Evolutionary conservation across 495 filamentous ascomycete genomes (phyloP).

Genomic region (Aspergillus diversus): DNA sequence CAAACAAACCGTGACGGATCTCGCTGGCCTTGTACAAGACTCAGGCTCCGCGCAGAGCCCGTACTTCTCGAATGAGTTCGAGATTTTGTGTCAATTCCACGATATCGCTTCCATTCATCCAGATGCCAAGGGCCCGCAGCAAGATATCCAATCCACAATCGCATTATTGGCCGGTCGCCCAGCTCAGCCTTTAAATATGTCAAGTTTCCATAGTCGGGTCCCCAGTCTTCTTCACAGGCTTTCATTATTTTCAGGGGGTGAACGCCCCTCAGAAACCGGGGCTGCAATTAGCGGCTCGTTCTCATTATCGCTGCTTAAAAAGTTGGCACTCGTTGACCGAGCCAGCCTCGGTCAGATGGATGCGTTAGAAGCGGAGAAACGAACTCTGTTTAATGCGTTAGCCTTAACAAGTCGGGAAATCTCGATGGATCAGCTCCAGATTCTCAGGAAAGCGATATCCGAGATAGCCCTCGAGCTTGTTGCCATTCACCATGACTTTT

Average conservation of each 20-base stretch:
- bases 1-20: conserved; percentile 57
- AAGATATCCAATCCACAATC: conserved; percentile 36
- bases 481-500: conserved; percentile 43
- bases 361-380: conserved; percentile 67
- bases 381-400: conserved; percentile 59
- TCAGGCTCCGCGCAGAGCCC: conserved; percentile 42
- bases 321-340: conserved; percentile 54
- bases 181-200: conserved; percentile 39
- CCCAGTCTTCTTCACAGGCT: conserved; percentile 42
- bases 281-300: conserved; percentile 56
- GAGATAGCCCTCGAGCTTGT: conserved; percentile 54
- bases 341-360: conserved; percentile 64
- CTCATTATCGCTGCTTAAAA: conserved; percentile 58
- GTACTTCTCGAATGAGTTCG: conserved; percentile 65
- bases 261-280: conserved; percentile 26
- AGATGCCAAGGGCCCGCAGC: conserved; percentile 12
- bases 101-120: conserved; percentile 39
- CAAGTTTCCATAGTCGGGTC: conserved; percentile 36
- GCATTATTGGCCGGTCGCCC: conserved; percentile 47
- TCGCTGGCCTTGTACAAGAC: conserved; percentile 50
- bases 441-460: conserved; percentile 52
- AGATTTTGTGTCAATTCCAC: conserved; percentile 67
- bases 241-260: conserved; percentile 42
- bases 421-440: conserved; percentile 47
- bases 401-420: conserved; percentile 50